These are phyloP conservation scores for Vigna nakashimae DNA, from an alignment of 306 rosid genomes.

Conservation along the genomic window DNA sequence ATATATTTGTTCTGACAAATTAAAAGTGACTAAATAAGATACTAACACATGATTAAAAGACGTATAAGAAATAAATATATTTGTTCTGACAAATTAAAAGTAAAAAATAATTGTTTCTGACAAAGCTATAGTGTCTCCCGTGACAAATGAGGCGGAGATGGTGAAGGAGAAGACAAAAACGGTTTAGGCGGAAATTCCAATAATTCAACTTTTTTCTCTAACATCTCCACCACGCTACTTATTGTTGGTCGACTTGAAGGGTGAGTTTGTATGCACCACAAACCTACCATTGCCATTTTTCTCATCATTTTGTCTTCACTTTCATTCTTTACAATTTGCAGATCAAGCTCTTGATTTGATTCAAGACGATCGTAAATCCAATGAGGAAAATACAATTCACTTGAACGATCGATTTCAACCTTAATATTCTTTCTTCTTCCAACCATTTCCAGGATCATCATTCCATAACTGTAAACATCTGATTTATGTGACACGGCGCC, in stretches of 20 bases:
- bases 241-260: neutral
- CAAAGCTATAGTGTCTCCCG: neutral
- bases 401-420: conserved; percentile 13
- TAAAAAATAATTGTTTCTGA: neutral
- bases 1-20: too few species aligned
- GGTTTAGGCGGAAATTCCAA: neutral
- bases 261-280: conserved; percentile 41
- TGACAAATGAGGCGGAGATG: neutral
- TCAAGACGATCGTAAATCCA: conserved; percentile 51
- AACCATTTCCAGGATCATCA: conserved; percentile 51
- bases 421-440: conserved; percentile 38
- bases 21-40: too few species aligned
- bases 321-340: neutral
- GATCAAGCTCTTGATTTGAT: conserved; percentile 7
- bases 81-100: too few species aligned
- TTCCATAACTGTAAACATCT: conserved; percentile 52
- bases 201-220: neutral
- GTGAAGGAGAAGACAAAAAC: neutral
- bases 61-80: too few species aligned
- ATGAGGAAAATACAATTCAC: conserved; percentile 50
- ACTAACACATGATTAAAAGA: too few species aligned
- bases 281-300: conserved; percentile 43
- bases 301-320: neutral
- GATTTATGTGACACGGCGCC: conserved; percentile 53
- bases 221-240: neutral